These are phyloP conservation scores for Chloromonas sp. DNA, from an alignment of 163 green algal species.

Conservation along the genomic window DNA sequence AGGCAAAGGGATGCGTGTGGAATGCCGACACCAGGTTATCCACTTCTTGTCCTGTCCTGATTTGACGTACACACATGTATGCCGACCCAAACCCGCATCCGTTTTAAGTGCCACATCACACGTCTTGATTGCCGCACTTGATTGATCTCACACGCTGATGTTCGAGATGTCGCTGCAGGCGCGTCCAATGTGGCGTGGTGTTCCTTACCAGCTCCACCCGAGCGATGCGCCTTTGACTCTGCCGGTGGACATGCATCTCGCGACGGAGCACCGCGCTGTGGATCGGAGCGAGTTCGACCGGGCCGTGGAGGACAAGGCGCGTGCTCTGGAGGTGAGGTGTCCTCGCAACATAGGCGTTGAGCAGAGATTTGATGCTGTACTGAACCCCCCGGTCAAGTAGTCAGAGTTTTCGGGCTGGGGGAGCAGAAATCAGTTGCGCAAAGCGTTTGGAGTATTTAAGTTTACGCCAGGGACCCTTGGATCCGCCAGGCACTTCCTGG, in stretches of 20 bases:
- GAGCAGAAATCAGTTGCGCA: too few species aligned
- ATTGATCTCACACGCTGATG: neutral
- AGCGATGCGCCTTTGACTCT: slow-evolving; percentile 32
- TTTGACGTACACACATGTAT: neutral
- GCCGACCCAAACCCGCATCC: neutral
- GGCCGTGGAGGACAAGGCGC: slow-evolving; percentile 25
- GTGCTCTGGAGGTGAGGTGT: slow-evolving; percentile 26
- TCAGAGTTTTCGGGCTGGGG: too few species aligned
- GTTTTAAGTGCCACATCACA: slow-evolving; percentile 1
- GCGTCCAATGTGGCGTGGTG: slow-evolving; percentile 24
- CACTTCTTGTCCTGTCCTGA: neutral
- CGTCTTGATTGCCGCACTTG: neutral
- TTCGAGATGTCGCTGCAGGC: slow-evolving; percentile 19
- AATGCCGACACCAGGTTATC: neutral
- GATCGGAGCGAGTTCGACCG: slow-evolving; percentile 36
- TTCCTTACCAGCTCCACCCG: slow-evolving; percentile 24
- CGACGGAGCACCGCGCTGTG: slow-evolving; percentile 22
- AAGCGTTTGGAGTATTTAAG: too few species aligned
- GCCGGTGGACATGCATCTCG: slow-evolving; percentile 23
- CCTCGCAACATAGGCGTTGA: neutral
- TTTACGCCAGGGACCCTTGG: too few species aligned
- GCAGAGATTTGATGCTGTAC: neutral
- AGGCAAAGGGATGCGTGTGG: neutral
- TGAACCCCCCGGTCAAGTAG: neutral
- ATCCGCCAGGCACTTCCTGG: too few species aligned